Base-by-base conservation (phyloP, 2,329 filamentous ascomycete species). In the Diaporthe vaccinii region DNA sequence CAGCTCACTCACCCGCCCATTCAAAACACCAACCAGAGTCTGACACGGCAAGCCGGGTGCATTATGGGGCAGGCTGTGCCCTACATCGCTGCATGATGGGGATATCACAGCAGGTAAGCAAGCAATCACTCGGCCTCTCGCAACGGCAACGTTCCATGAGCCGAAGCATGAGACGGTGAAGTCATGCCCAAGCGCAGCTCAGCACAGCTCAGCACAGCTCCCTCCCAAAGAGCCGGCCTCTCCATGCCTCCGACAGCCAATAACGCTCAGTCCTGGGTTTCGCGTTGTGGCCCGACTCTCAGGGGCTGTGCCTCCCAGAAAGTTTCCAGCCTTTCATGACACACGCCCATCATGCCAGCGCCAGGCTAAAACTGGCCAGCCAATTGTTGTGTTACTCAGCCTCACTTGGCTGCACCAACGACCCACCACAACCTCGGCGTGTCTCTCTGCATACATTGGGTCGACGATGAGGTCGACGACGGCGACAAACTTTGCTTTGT, bases 381-480 rank as follows among this genome's bases (percentile, higher is more conserved):
- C 46, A 51, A 53, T 72, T 72, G 57, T n/a, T 20, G 57, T 62
- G 34, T 73, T 57, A 53, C 71, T 73, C 71, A 55, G 71, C 71
- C 49, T 65, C 71, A 51, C 25, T 65, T 65, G 49, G 71, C 71
- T 73, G 14, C 25, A 44, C 44, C 58, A 17, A 44, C 10, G 57
- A 28, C 46, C 71, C 71, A 73, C 70, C 70, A 61, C 46, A 10
- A 28, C 46, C 46, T 39, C 31, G 65, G 46, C 46, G 65, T 39
- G 2, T 8, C 22, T 39, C 14, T 17, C 9, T 36, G 31, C 34
- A 9, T 34, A 25, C 5, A 62, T 59, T 72, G 53, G 41, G 22
- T 51, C n/a, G 22, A 59, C 39, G 53, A 59, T 39, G 20, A n/a
- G 12, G 61, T n/a, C 34, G 15, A 28, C 36, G n/a, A 44, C 58